Evolutionary conservation across 106 monocot species (phyloP), one percentile per base, ranked within the genome.

Genomic region (Allium fistulosum): DNA sequence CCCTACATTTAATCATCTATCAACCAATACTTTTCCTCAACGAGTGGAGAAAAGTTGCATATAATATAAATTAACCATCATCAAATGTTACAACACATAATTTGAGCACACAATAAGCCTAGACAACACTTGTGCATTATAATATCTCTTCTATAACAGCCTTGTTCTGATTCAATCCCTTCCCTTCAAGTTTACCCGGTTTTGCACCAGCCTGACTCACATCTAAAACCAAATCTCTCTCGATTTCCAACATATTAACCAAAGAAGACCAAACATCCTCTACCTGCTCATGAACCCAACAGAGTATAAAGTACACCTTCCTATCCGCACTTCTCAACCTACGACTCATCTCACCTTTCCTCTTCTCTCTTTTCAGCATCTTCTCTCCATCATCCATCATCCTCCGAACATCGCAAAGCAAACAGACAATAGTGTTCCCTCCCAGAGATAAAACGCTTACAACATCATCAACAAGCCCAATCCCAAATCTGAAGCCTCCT

Each of bases 211-310:
- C 17, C 2, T 53, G 16, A 18, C 9, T 53, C 52, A 64, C 61
- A 49, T 49, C 74, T n/a, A 61, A 63, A 0, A 88, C 58, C 15
- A 77, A 75, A 65, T 75, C 73, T 66, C 80, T 90, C 80, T 85
- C 85, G 61, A 80, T 63, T 47, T 78, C 75, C 15, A 93, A 72
- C 37, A 83, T 26, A 27, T 74, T 51, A 2, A 85, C 79, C 56
- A 93, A 62, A 10, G 82, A 83, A 8, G 76, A 53, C 89, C 90
- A 93, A 28, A 53, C 75, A 68, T 90, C 83, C 7, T 37, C 57
- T 14, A 83, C 84, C 66, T 93, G 99, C 56, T 99, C 93, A 70
- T 90, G 87, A 53, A 85, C 87, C 99, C 99, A 99, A 72, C 99
- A 90, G 79, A 78, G 85, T 68, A 99, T 58, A 59, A 99, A 99